phyloP scores from a whole-genome alignment of 768 basidiomycete species.

The Trametes cubensis region DNA sequence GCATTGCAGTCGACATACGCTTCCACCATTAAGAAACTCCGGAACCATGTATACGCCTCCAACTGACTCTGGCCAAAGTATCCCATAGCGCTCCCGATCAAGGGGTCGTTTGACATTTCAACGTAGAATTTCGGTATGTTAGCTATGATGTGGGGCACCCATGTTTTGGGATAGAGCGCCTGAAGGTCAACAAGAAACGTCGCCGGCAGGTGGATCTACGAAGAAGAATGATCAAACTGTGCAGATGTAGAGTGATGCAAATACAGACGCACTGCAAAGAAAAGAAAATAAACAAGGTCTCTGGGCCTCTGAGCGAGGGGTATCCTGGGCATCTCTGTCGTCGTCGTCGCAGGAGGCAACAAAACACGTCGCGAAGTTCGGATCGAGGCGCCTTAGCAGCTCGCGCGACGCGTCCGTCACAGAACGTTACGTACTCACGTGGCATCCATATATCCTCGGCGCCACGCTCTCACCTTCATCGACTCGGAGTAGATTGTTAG shows the following conservation, averaged over 20 bases:
- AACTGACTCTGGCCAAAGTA: conserved; percentile 33
- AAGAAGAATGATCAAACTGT: conserved; percentile 24
- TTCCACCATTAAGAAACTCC: conserved; percentile 63
- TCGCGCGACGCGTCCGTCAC: background rate
- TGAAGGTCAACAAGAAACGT: conserved; percentile 75
- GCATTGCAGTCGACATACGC: conserved; percentile 44
- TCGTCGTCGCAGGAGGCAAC: background rate
- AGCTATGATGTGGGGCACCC: conserved; percentile 52
- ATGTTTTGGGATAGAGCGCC: conserved; percentile 54
- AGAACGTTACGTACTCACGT: background rate
- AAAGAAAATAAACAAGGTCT: conserved; percentile 70
- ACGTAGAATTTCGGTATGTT: conserved; percentile 54
- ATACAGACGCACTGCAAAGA: conserved; percentile 55
- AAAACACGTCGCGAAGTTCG: background rate
- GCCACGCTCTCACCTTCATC: too few relatives aligned
- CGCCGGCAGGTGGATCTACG: conserved; percentile 65
- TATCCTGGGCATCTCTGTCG: conserved; percentile 16
- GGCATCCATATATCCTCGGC: background rate
- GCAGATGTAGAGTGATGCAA: background rate
- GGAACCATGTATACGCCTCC: conserved; percentile 58
- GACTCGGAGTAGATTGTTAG: too few relatives aligned
- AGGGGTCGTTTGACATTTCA: conserved; percentile 63
- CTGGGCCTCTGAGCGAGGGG: conserved; percentile 60
- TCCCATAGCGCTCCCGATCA: conserved; percentile 58
- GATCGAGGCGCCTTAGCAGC: too few relatives aligned